Conservation (phyloP, 768 basidiomycete genomes). For the Collybia sordida region DNA sequence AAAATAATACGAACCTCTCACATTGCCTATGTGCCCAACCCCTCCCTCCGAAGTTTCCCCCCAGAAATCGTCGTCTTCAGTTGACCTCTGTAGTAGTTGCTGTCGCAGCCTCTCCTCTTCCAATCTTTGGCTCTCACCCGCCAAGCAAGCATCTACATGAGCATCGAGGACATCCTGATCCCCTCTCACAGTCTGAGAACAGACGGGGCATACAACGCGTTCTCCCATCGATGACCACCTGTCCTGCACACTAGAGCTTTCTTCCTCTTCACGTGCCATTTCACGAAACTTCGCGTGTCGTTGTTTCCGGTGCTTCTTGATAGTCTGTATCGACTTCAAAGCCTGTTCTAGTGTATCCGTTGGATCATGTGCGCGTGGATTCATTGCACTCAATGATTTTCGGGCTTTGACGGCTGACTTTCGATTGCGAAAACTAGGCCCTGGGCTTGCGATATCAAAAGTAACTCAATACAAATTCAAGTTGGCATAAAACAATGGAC, state of each 20-base stretch:
- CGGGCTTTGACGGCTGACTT: conserved; percentile 40
- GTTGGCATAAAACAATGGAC: conserved; percentile 16
- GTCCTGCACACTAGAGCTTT: conserved; percentile 27
- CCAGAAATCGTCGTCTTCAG: conserved; percentile 31
- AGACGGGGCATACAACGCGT: conserved; percentile 70
- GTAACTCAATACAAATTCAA: not conserved
- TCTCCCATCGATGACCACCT: conserved; percentile 33
- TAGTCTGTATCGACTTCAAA: conserved; percentile 55
- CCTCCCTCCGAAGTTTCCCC: conserved; percentile 24
- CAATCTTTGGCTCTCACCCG: conserved; percentile 46
- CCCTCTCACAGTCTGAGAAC: conserved; percentile 53
- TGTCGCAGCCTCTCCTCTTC: conserved; percentile 43
- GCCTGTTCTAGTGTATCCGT: conserved; percentile 36
- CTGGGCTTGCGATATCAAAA: conserved; percentile 23
- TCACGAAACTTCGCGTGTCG: conserved; percentile 69
- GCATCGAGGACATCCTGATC: conserved; percentile 75
- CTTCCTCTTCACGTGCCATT: conserved; percentile 62
- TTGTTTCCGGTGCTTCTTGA: conserved; percentile 69
- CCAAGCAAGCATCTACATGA: conserved; percentile 80
- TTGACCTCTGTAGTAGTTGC: conserved; percentile 22
- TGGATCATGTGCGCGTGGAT: conserved; percentile 11
- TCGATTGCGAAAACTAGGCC: conserved; percentile 34
- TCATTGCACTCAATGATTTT: conserved; percentile 31
- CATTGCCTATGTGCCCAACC: conserved; percentile 44
- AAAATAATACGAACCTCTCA: conserved; percentile 38